Percentiles rank a stretch among this genome's conserved stretches.
These are phyloP conservation scores for Xanthoconium purpureum DNA, from an alignment of 768 basidiomycete species.

Conservation along the genomic window DNA sequence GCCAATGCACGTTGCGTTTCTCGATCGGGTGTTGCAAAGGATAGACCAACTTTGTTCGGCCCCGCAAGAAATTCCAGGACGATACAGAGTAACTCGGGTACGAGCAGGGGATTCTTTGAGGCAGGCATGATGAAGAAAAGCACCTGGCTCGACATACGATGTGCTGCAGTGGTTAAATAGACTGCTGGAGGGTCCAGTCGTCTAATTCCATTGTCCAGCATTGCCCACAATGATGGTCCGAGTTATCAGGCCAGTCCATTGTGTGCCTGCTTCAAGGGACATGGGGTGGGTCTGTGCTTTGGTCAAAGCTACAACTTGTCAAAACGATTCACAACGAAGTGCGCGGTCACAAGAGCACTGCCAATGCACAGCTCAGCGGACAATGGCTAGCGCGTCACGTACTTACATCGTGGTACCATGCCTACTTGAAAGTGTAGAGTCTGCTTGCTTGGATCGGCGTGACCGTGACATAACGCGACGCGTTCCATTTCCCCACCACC, in stretches of 20 bases:
- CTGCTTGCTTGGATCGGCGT: constrained; percentile 1
- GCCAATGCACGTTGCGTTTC: not conserved
- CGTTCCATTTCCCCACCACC: constrained; percentile 7
- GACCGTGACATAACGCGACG: constrained; percentile 35
- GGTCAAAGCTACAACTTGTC: no score
- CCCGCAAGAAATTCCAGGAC: not conserved
- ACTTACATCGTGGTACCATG: no score
- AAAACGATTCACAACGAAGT: no score
- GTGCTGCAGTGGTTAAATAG: not conserved
- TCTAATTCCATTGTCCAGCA: not conserved
- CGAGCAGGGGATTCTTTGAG: not conserved
- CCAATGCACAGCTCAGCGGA: no score
- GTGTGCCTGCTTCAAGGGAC: not conserved
- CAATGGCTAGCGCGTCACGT: no score
- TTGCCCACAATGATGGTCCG: not conserved
- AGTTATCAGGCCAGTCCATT: not conserved
- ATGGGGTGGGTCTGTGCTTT: no score
- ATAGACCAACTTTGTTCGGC: not conserved
- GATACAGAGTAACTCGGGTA: not conserved
- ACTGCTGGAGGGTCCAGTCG: not conserved
- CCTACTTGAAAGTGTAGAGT: no score
- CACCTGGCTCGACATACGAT: no score
- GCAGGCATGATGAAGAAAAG: not conserved
- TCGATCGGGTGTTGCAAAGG: not conserved
- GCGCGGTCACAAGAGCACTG: no score